These are phyloP conservation scores for Poa pratensis DNA, from an alignment of 176 grass and related monocot genomes.

Conservation along the genomic window DNA sequence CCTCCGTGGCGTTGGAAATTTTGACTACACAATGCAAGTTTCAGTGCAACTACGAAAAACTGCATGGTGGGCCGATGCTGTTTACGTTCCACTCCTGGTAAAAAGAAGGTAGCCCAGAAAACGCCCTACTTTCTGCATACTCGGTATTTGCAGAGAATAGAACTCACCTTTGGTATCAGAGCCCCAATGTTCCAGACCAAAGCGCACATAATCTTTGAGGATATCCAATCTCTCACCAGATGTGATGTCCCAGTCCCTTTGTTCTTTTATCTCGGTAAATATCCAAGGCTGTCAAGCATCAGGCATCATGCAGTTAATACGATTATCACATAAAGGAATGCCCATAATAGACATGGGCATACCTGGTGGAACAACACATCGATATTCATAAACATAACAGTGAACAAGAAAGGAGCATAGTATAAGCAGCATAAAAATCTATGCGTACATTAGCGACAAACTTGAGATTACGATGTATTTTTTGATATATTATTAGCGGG, in stretches of 20 bases:
- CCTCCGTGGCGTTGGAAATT: neutral
- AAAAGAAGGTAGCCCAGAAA: neutral
- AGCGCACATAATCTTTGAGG: slow-evolving; percentile 81
- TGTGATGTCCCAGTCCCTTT: slow-evolving; percentile 91
- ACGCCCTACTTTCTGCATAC: neutral
- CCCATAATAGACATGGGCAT: slow-evolving; percentile 4
- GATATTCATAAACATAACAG: neutral
- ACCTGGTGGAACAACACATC: neutral
- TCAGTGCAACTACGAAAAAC: neutral
- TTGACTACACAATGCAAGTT: neutral
- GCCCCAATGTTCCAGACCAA: slow-evolving; percentile 92
- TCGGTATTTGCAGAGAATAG: neutral
- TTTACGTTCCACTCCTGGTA: neutral
- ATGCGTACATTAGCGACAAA: neutral
- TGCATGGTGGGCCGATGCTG: neutral
- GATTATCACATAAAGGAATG: neutral
- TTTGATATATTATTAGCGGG: neutral
- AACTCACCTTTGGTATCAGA: slow-evolving; percentile 85
- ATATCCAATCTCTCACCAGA: slow-evolving; percentile 84
- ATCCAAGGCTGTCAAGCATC: slow-evolving; percentile 77
- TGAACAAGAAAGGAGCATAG: neutral
- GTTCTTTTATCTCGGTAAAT: slow-evolving; percentile 99
- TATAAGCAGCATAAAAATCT: neutral
- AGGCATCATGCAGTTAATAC: slow-evolving; percentile 16
- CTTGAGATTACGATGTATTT: neutral